These are phyloP conservation scores for Calonectria hawksworthii DNA, from an alignment of 2,329 filamentous ascomycete species.

Conservation along the genomic window DNA sequence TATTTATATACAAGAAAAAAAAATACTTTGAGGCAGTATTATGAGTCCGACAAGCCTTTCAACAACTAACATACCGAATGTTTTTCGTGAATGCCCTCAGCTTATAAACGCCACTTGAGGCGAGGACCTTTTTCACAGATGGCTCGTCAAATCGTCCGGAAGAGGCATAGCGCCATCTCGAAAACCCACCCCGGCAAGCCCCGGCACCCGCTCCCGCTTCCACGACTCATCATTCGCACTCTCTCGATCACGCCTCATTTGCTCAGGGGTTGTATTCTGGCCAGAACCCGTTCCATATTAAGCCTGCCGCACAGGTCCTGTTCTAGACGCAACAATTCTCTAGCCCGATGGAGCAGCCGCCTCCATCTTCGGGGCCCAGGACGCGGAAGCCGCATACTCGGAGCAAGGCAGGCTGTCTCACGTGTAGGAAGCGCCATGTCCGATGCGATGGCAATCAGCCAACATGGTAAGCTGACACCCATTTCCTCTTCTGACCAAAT, in stretches of 20 bases:
- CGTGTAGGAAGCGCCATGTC: constrained; percentile 26
- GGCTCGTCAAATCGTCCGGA: constrained; percentile 41
- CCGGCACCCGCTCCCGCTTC: background rate
- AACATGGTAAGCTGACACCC: constrained; percentile 33
- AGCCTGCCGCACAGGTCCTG: background rate
- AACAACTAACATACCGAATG: background rate
- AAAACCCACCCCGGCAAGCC: background rate
- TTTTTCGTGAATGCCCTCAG: constrained; percentile 18
- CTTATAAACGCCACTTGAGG: background rate
- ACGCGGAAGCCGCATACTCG: constrained; percentile 25
- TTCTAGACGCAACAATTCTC: background rate
- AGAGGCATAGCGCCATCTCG: constrained; percentile 29
- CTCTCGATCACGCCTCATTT: background rate
- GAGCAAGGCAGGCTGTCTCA: constrained; percentile 26
- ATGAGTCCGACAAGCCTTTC: background rate
- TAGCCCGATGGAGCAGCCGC: constrained; percentile 9
- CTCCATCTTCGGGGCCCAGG: background rate
- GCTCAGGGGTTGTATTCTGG: background rate
- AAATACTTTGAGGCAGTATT: background rate
- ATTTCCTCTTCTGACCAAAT: background rate
- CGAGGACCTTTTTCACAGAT: background rate
- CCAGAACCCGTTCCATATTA: background rate
- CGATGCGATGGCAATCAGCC: constrained; percentile 29
- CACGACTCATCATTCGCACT: background rate
- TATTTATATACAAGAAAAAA: background rate